Percentiles rank a stretch among this genome's conserved stretches.
phyloP scores from a whole-genome alignment of 805 yeast genomes.

The Torulaspora maleeae region DNA sequence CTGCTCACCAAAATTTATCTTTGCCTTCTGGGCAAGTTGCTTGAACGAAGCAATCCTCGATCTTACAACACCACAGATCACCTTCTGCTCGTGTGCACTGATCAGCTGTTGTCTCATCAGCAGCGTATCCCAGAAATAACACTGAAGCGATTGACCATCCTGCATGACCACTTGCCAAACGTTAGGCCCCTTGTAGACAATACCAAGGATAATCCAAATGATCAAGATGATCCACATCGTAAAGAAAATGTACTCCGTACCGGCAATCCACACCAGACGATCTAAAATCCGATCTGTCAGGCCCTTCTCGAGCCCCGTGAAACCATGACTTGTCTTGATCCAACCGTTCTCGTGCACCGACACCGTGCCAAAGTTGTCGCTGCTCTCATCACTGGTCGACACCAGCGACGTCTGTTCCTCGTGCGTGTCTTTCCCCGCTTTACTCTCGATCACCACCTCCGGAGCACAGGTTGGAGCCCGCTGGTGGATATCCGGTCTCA shows the following conservation, averaged over 20 bases:
- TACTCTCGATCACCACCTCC: background rate
- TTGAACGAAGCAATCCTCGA: slow-evolving; percentile 30
- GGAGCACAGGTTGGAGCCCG: slow-evolving; percentile 13
- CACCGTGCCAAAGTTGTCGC: slow-evolving; percentile 14
- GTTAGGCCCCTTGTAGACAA: slow-evolving; percentile 30
- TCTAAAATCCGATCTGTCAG: slow-evolving; percentile 23
- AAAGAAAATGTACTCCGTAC: slow-evolving; percentile 27
- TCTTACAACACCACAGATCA: slow-evolving; percentile 29
- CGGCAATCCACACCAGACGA: slow-evolving; percentile 28
- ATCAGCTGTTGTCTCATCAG: slow-evolving; percentile 39
- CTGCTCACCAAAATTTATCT: background rate
- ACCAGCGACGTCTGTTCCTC: slow-evolving; percentile 8
- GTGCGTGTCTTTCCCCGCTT: background rate
- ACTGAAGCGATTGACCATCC: slow-evolving; percentile 40
- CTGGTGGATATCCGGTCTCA: slow-evolving; percentile 15
- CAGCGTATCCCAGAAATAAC: slow-evolving; percentile 40
- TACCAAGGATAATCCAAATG: slow-evolving; percentile 32
- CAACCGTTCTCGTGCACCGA: slow-evolving; percentile 17
- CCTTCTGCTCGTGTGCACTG: slow-evolving; percentile 26
- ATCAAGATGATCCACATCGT: slow-evolving; percentile 28
- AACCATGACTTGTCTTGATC: slow-evolving; percentile 21
- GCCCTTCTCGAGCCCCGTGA: slow-evolving; percentile 29
- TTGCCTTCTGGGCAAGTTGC: slow-evolving; percentile 12
- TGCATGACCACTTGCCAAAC: slow-evolving; percentile 42
- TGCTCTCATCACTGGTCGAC: slow-evolving; percentile 18